Base-by-base conservation (phyloP, 495 filamentous ascomycete genomes). In the Penicillium malachiteum region DNA sequence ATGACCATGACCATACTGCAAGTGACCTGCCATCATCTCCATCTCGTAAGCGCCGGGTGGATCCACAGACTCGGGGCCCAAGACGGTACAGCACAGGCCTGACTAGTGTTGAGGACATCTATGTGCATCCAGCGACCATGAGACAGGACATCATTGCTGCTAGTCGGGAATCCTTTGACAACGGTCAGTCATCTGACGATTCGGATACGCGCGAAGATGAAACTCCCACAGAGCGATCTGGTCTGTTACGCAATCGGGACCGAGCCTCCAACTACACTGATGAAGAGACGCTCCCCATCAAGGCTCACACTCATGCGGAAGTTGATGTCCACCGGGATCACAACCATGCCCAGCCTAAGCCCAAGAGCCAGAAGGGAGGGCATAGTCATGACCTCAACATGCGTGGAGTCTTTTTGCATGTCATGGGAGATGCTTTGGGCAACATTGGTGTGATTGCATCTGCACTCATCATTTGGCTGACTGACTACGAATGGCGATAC, bases 371-470 rank as follows among this genome's bases (percentile, higher is more conserved):
- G 17, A 81, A 86, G 56, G 80, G 81, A 40, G 80, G 84, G 10
- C 82, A 87, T 58, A 81, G 84, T 14, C 92, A 97, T 65, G 94
- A 97, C 62, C 88, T 97, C 69, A 96, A 96, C 73, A 97, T 98
- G 94, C 90, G 91, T 30, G 94, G 93, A 60, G 93, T 98, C 71
- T 87, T 98, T 71, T 82, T 98, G 7, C 94, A 98, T 64, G 94
- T 98, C 34, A 81, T 97, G 71, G 94, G 94, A 16, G 94, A 99
- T 71, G 94, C 94, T 0, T 84, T 99, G 7, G 95, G 95, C 55
- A 99, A 99, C 60, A 85, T 99, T 49, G 94, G 95, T 57, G 94
- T 99, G 50, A 99, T 99, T 46, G 78, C 77, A n/a, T 91, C 92
- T 7, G 94, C 94, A 0, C 82, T 97, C 12, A 75, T 96, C 55